These are phyloP conservation scores for Ceratopteris richardii DNA, from an alignment of 75 land plant genomes.

Conservation along the genomic window DNA sequence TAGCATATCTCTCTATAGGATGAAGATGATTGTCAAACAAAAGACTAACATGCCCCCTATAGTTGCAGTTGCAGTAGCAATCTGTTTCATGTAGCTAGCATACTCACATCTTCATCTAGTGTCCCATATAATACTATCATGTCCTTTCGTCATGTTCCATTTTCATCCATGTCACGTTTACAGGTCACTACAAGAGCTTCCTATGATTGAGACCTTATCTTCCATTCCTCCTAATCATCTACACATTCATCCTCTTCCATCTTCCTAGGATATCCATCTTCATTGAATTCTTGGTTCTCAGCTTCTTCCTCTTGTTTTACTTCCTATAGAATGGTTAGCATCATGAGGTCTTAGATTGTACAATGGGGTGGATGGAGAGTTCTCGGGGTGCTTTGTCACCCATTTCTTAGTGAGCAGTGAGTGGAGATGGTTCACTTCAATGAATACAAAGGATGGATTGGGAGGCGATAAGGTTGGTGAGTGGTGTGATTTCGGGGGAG, in stretches of 20 bases:
- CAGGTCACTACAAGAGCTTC: conserved; percentile 25
- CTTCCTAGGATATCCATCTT: conserved; percentile 55
- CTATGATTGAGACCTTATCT: conserved; percentile 27
- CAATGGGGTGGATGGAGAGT: too few species aligned
- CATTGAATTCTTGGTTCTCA: conserved; percentile 89
- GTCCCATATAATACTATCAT: conserved; percentile 5
- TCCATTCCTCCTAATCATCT: conserved; percentile 54
- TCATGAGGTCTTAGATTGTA: too few species aligned
- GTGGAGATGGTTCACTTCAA: too few species aligned
- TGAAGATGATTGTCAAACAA: conserved; percentile 82
- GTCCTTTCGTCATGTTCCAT: conserved; percentile 12
- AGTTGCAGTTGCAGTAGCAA: conserved; percentile 90
- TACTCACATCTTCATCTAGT: conserved; percentile 76
- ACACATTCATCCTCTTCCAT: conserved; percentile 77
- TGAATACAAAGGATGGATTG: too few species aligned
- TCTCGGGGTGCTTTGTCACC: too few species aligned
- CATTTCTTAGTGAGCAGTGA: too few species aligned
- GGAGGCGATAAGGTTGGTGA: too few species aligned
- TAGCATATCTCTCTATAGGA: conserved; percentile 95
- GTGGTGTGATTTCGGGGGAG: too few species aligned
- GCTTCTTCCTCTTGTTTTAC: conserved; percentile 95
- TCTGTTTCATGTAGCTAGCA: conserved; percentile 91
- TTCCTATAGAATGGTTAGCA: conserved; percentile 89
- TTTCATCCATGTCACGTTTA: conserved; percentile 16
- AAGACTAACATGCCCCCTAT: conserved; percentile 60